Evolutionary conservation across 257 asterid species (phyloP).

Genomic region (Asclepias syriaca): DNA sequence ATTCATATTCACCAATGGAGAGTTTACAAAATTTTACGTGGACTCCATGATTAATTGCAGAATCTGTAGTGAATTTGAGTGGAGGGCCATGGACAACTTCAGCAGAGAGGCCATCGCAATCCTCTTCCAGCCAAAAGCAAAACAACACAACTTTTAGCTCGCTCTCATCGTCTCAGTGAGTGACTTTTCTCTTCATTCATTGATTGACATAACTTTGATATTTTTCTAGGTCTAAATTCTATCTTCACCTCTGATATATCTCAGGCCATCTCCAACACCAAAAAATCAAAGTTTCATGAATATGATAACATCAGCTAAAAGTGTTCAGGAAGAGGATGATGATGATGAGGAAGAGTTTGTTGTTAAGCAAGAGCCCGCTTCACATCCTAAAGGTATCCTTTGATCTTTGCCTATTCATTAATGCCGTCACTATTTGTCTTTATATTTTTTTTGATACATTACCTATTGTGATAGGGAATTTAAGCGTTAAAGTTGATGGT

Average conservation of each 20-base stretch:
- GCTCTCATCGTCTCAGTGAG: slow-evolving; percentile 75
- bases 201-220: background rate
- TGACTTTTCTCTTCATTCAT: slow-evolving; percentile 24
- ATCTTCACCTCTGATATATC: slow-evolving; percentile 5
- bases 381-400: slow-evolving; percentile 56
- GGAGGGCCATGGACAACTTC: slow-evolving; percentile 57
- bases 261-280: slow-evolving; percentile 65
- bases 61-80: slow-evolving; percentile 47
- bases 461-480: slow-evolving; percentile 39
- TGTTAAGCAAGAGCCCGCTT: slow-evolving; percentile 63
- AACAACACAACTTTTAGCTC: slow-evolving; percentile 51
- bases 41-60: slow-evolving; percentile 29
- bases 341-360: slow-evolving; percentile 65
- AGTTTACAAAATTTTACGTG: background rate
- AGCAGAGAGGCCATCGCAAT: slow-evolving; percentile 57
- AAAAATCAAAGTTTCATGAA: slow-evolving; percentile 67
- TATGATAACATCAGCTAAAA: slow-evolving; percentile 67
- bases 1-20: background rate
- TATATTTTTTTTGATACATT: slow-evolving; percentile 5
- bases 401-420: slow-evolving; percentile 2
- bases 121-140: slow-evolving; percentile 49
- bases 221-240: background rate
- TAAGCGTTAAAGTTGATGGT: slow-evolving; percentile 61
- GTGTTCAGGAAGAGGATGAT: slow-evolving; percentile 65
- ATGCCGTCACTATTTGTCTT: slow-evolving; percentile 7